phyloP scores from a whole-genome alignment of 192 early-diverging fungal species.

The Linnemannia schmuckeri region DNA sequence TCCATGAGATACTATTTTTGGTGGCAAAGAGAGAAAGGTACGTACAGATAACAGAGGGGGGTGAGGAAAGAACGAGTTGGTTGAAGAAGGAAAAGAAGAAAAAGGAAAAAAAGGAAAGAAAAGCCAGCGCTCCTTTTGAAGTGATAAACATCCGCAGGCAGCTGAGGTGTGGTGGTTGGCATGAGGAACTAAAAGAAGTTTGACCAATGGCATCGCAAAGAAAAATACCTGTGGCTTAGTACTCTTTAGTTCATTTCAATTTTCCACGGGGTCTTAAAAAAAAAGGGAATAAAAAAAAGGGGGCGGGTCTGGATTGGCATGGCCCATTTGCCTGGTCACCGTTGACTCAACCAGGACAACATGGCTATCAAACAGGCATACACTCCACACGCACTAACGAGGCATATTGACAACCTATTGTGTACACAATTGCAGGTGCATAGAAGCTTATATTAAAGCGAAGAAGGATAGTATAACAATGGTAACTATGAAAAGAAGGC shows the following conservation, averaged over 20 bases:
- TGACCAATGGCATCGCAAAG: not conserved
- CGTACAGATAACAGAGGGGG: not conserved
- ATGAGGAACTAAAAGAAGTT: not conserved
- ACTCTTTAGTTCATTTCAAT: not conserved
- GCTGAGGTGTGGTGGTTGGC: not conserved
- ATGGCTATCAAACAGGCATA: not conserved
- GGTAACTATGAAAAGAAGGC: not conserved
- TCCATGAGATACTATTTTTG: not conserved
- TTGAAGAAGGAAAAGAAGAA: not conserved
- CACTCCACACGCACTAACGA: not conserved
- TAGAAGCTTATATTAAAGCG: not conserved
- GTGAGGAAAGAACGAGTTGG: not conserved
- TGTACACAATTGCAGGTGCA: not conserved
- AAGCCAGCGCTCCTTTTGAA: not conserved
- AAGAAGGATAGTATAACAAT: not conserved
- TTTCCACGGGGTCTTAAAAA: not conserved
- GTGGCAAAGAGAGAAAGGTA: not conserved
- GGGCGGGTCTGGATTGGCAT: not conserved
- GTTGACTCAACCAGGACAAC: constrained; percentile 1
- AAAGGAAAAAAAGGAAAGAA: not conserved
- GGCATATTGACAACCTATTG: not conserved
- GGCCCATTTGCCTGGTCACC: not conserved
- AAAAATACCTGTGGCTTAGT: not conserved
- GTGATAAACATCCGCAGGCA: not conserved
- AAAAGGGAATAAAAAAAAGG: not conserved